Evolutionary conservation across 2,329 filamentous ascomycete species (phyloP).

Genomic region (Moelleriella libera): DNA sequence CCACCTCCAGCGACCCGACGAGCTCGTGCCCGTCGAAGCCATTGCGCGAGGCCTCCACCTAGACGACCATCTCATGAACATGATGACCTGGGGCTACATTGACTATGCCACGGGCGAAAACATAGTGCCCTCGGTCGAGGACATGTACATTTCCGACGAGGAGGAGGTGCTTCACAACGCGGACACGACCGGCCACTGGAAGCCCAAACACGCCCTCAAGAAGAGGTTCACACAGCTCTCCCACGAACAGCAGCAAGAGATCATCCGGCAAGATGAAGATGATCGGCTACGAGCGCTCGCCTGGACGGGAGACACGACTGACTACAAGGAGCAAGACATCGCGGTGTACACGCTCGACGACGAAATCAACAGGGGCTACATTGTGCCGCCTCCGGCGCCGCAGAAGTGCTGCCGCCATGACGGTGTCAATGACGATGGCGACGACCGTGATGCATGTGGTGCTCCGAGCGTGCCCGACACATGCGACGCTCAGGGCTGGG

Average conservation of each 20-base stretch:
- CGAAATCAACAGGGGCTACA: conserved; percentile 18
- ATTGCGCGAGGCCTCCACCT: conserved; percentile 36
- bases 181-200: conserved; percentile 25
- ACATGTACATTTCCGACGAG: conserved; percentile 37
- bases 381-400: conserved; percentile 8
- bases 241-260: conserved; percentile 19
- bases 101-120: conserved; percentile 37
- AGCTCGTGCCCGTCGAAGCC: conserved; percentile 43
- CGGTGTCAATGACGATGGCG: no score
- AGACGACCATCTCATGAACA: conserved; percentile 36
- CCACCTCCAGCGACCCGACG: conserved; percentile 41
- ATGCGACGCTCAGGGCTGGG: conserved; percentile 11
- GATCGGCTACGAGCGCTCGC: conserved; percentile 19
- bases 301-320: conserved; percentile 14
- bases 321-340: not conserved
- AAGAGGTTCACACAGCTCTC: conserved; percentile 25
- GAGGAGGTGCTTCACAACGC: conserved; percentile 18
- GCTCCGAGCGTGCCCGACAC: conserved; percentile 5
- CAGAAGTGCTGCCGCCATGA: no score
- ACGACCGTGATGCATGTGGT: not conserved
- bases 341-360: conserved; percentile 13
- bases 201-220: conserved; percentile 28
- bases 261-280: conserved; percentile 21
- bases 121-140: conserved; percentile 32
- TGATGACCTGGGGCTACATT: conserved; percentile 50